Conservation (phyloP, 75 land plant species). For the Larix kaempferi region DNA sequence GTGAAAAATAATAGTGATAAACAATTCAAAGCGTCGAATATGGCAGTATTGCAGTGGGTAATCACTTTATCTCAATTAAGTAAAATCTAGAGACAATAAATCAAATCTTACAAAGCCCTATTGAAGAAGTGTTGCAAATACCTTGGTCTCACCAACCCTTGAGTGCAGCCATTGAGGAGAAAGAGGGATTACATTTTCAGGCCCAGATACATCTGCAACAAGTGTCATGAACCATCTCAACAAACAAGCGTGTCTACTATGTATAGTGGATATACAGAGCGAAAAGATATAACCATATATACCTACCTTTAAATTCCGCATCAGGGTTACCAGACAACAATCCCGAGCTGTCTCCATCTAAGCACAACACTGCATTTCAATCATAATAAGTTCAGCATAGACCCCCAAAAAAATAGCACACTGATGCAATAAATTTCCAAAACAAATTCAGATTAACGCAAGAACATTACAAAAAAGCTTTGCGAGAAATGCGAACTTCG, state of each 20-base stretch:
- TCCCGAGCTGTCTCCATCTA: neutral
- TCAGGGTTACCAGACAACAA: neutral
- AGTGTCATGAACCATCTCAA: neutral
- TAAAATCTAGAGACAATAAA: too few species aligned
- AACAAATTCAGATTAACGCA: neutral
- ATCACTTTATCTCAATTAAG: too few species aligned
- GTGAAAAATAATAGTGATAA: too few species aligned
- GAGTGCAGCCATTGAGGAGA: conserved; percentile 80
- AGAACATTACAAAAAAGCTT: neutral
- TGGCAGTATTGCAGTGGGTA: too few species aligned
- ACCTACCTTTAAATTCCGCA: conserved; percentile 6
- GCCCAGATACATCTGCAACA: conserved; percentile 45
- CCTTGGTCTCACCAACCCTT: conserved; percentile 55
- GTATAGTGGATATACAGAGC: neutral
- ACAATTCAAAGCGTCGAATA: too few species aligned
- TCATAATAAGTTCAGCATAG: neutral
- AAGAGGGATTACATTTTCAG: conserved; percentile 58
- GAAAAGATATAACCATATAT: neutral
- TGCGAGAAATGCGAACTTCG: neutral
- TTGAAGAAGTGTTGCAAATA: neutral
- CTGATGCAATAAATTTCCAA: too few species aligned
- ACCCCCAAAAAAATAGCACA: neutral
- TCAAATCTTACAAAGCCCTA: too few species aligned
- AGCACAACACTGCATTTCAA: neutral
- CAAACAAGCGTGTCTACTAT: neutral